Conservation (phyloP, 2,329 filamentous ascomycete species). For the Mollisiaceae sp. region DNA sequence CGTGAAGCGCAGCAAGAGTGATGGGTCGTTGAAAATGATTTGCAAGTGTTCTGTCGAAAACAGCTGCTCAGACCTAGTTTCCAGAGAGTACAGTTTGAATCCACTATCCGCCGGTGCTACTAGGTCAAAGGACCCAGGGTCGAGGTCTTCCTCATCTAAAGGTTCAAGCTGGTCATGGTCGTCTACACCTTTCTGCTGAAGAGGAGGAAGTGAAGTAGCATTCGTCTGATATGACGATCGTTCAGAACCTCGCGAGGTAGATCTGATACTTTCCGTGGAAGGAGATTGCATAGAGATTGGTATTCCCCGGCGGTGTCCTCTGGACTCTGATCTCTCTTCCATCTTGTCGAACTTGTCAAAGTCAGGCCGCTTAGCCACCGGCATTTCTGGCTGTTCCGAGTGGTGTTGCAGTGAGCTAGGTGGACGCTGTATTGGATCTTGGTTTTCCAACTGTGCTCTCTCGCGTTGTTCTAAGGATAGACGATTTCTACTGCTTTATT, state of each 20-base stretch:
- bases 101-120: constrained; percentile 49
- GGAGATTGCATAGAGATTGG: constrained; percentile 21
- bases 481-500: neutral
- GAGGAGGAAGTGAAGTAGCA: constrained; percentile 37
- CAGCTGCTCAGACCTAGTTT: constrained; percentile 67
- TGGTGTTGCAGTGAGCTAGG: neutral
- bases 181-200: constrained; percentile 38
- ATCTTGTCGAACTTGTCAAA: constrained; percentile 1
- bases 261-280: constrained; percentile 30
- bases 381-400: neutral
- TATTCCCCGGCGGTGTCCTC: constrained; percentile 15
- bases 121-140: constrained; percentile 59
- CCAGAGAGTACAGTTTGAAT: constrained; percentile 57
- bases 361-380: neutral
- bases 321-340: constrained; percentile 14
- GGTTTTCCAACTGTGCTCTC: neutral
- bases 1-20: constrained; percentile 68
- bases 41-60: constrained; percentile 70
- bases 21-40: constrained; percentile 67
- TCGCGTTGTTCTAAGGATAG: neutral
- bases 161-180: constrained; percentile 59
- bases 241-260: constrained; percentile 34
- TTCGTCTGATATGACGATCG: constrained; percentile 37
- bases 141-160: constrained; percentile 51
- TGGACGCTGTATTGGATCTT: neutral